These are phyloP conservation scores for Exutisphaerella laricina DNA, from an alignment of 2,329 filamentous ascomycete genomes.

Conservation along the genomic window DNA sequence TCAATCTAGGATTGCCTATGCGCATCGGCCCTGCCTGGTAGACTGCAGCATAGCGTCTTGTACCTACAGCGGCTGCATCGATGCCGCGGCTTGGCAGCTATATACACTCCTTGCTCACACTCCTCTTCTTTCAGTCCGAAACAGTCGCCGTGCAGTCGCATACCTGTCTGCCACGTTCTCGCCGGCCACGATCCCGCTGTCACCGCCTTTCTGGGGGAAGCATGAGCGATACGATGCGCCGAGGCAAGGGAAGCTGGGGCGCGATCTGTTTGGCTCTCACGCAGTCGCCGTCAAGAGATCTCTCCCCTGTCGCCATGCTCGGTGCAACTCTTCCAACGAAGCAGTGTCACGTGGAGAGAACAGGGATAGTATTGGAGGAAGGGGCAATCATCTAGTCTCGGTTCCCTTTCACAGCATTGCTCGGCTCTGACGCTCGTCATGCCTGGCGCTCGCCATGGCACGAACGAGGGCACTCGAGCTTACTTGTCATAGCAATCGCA, in stretches of 20 bases:
- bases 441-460: conserved; percentile 2
- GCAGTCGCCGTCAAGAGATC: conserved; percentile 21
- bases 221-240: conserved; percentile 12
- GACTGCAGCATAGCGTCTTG: not conserved
- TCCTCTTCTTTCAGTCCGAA: conserved; percentile 6
- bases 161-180: conserved; percentile 25
- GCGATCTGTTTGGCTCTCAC: conserved; percentile 20
- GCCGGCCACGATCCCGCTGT: conserved; percentile 20
- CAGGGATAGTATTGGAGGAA: conserved; percentile 9
- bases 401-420: conserved; percentile 8
- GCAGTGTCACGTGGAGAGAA: conserved; percentile 26
- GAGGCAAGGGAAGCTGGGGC: conserved; percentile 17
- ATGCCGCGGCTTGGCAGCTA: not conserved
- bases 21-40: not conserved
- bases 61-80: conserved; percentile 1
- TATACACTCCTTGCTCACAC: not conserved
- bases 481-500: conserved; percentile 2
- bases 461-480: not conserved
- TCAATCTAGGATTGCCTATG: not conserved
- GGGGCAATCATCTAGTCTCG: conserved; percentile 11
- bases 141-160: conserved; percentile 4
- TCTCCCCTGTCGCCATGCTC: conserved; percentile 16
- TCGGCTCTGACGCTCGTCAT: not conserved
- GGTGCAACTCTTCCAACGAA: conserved; percentile 9
- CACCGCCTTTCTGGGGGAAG: conserved; percentile 23